phyloP scores from a whole-genome alignment of 2,329 filamentous ascomycete species.

The Didymellaceae sp. region DNA sequence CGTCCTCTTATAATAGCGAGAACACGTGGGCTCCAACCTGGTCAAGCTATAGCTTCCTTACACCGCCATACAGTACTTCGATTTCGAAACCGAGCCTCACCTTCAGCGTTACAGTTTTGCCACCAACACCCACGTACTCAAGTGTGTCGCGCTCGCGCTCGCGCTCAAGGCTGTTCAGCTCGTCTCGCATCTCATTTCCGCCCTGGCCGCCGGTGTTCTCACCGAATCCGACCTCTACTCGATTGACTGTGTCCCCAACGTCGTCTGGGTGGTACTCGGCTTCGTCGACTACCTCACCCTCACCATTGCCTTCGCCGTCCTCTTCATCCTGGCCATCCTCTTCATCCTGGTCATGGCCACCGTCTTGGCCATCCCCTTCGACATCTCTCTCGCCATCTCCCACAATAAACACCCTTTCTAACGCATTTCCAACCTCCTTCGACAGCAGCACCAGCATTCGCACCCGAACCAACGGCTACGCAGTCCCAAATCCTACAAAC shows the following conservation, averaged over 20 bases:
- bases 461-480: background rate
- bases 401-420: conserved; percentile 8
- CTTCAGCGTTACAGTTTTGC: background rate
- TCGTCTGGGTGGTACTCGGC: too few relatives aligned
- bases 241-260: too few relatives aligned
- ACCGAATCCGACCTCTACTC: too few relatives aligned
- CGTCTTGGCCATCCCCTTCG: too few relatives aligned
- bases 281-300: too few relatives aligned
- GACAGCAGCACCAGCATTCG: too few relatives aligned
- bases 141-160: background rate
- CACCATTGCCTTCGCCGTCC: background rate
- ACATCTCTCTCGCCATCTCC: too few relatives aligned
- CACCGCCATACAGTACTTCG: too few relatives aligned
- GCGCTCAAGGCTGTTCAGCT: too few relatives aligned
- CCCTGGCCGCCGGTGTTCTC: conserved; percentile 2
- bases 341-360: background rate
- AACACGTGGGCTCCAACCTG: background rate
- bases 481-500: background rate
- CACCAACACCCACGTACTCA: background rate
- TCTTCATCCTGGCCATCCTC: background rate
- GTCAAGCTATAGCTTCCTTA: too few relatives aligned
- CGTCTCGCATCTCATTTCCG: background rate
- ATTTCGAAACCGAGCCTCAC: too few relatives aligned
- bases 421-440: conserved; percentile 5
- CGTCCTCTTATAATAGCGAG: background rate